phyloP scores from a whole-genome alignment of 2,329 filamentous ascomycete species.

The Nigrospora osmanthi region DNA sequence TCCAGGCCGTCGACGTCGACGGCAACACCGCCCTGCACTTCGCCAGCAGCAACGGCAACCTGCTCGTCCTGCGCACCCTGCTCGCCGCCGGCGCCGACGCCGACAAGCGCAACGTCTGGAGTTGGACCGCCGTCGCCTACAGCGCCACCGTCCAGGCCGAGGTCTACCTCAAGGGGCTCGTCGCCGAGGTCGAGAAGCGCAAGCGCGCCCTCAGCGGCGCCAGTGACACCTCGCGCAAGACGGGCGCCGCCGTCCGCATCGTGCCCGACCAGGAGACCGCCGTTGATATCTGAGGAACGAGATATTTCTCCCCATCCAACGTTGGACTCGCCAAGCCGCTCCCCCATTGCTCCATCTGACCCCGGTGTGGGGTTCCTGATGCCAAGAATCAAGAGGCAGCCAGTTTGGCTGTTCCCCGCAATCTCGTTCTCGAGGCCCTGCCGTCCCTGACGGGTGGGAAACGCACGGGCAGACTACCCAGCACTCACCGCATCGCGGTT shows the following conservation, averaged over 20 bases:
- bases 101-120: conserved; percentile 63
- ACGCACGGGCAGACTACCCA: too few species aligned
- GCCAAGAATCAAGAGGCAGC: too few species aligned
- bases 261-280: conserved; percentile 16
- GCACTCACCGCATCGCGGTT: too few species aligned
- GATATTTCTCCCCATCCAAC: too few species aligned
- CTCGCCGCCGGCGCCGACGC: conserved; percentile 73
- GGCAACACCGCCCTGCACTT: conserved; percentile 88
- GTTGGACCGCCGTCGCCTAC: conserved; percentile 79
- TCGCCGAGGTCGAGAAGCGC: conserved; percentile 62
- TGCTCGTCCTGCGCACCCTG: conserved; percentile 69
- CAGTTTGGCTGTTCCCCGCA: too few species aligned
- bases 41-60: conserved; percentile 72
- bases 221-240: conserved; percentile 25
- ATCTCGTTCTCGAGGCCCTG: too few species aligned
- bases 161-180: conserved; percentile 72
- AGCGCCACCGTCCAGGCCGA: conserved; percentile 76
- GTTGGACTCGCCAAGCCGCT: too few species aligned
- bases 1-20: conserved; percentile 54
- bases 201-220: conserved; percentile 31
- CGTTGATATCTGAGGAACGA: too few species aligned
- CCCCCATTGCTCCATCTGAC: too few species aligned
- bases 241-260: conserved; percentile 33
- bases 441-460: too few species aligned
- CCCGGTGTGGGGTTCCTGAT: too few species aligned